Evolutionary conservation across 164 flowering plant genomes (phyloP), one percentile per base, ranked within the genome.

Genomic region (Nymphaea thermarum): DNA sequence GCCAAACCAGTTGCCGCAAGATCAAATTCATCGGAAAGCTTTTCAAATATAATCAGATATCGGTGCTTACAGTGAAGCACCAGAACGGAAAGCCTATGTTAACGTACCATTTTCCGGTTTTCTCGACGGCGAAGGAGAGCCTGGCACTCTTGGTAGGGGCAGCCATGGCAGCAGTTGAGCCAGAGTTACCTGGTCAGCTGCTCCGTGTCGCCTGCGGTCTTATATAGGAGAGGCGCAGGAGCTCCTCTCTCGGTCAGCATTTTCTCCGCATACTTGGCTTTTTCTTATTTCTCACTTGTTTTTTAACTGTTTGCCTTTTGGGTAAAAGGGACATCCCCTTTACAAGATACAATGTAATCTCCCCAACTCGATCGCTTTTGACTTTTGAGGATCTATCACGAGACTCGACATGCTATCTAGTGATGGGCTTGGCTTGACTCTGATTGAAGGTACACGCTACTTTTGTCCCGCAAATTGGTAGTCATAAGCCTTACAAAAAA

Each of bases 61-160:
- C 36, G 1, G 0, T 25, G 36, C 36, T 25, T 25, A 25, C 36
- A 25, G 36, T 25, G 36, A 25, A 25, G 36, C 36, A 25, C 3
- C 7, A 75, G 59, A 15, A 51, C 63, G 36, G 36, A 43, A 59
- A 6, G 15, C 12, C 66, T 36, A 6, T 63, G 4, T 16, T 4
- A 15, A 61, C 61, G 60, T 83, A 91, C 98, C 98, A 91, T 59
- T 89, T 89, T 71, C 89, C 92, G 65, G 95, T 93, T 70, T 96
- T 88, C 74, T 88, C 88, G 91, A 87, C 86, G 36, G 96, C 88
- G 91, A 87, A 85, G 36, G 96, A 90, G 45, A 79, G 68, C 63
- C 83, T 82, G 43, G 41, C 72, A 72, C 64, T 74, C 57, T 71
- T 79, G 6, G 66, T 59, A 25, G 80, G 59, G 62, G 83, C 36